These are phyloP conservation scores for Rhodotorula sp. DNA, from an alignment of 1,284 basidiomycete genomes.

Conservation along the genomic window DNA sequence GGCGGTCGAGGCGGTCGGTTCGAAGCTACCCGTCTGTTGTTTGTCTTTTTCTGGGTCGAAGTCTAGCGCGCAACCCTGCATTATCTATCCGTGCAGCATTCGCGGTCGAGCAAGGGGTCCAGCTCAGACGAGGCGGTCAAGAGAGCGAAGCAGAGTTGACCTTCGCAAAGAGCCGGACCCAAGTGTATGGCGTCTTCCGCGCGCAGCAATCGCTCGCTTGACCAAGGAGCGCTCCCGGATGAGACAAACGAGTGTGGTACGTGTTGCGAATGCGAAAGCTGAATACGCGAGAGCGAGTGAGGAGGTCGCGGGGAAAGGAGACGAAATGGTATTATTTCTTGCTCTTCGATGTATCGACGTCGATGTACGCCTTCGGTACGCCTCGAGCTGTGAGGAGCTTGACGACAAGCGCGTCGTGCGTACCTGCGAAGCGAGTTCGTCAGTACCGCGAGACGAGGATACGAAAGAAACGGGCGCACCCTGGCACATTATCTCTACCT, in stretches of 20 bases:
- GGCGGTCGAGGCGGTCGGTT: too few species aligned
- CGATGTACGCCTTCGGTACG: slow-evolving; percentile 76
- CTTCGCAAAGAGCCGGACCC: background rate
- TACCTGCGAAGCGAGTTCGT: slow-evolving; percentile 53
- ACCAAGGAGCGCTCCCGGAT: too few species aligned
- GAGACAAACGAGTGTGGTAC: too few species aligned
- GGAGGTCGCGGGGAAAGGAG: too few species aligned
- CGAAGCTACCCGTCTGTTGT: background rate
- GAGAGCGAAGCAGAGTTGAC: background rate
- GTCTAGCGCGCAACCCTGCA: background rate
- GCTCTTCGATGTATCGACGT: slow-evolving; percentile 48
- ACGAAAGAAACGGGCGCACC: slow-evolving; percentile 10
- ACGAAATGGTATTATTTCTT: slow-evolving; percentile 27
- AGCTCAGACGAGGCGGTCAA: background rate
- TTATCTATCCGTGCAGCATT: background rate
- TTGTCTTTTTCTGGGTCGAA: background rate
- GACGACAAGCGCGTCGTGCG: slow-evolving; percentile 65
- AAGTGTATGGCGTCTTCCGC: background rate
- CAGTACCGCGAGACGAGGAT: background rate
- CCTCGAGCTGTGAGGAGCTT: slow-evolving; percentile 62
- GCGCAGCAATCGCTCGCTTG: too few species aligned
- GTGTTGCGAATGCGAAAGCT: background rate
- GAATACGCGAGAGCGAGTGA: background rate
- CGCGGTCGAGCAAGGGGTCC: background rate
- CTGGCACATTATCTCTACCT: slow-evolving; percentile 37